Percentiles rank a stretch among this genome's conserved stretches.
phyloP scores from a whole-genome alignment of 495 filamentous ascomycete species.

The Neurospora sp. region DNA sequence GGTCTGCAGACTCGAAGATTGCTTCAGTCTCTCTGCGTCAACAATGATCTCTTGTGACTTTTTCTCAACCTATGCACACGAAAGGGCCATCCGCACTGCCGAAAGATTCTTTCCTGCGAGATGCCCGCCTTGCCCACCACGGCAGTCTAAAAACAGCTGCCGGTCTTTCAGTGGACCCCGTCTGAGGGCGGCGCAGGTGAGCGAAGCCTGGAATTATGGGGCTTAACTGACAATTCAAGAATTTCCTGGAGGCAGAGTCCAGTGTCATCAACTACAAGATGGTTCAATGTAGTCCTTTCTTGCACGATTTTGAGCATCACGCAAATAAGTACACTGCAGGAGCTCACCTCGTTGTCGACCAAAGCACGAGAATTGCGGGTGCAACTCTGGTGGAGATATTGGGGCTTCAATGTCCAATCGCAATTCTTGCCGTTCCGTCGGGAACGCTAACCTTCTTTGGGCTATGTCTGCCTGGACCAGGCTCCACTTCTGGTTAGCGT shows the following conservation, averaged over 20 bases:
- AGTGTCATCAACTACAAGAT: not conserved
- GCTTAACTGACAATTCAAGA: not conserved
- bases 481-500: not conserved
- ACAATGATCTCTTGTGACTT: not conserved
- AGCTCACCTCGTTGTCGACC: not conserved
- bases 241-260: not conserved
- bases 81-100: not conserved
- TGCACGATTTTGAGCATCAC: not conserved
- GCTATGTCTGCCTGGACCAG: not conserved
- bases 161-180: not conserved
- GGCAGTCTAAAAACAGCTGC: not conserved
- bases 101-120: not conserved
- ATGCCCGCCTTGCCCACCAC: not conserved
- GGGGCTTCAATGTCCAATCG: not conserved
- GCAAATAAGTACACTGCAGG: not conserved
- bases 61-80: not conserved
- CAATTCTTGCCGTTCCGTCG: conserved; percentile 4
- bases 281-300: not conserved
- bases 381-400: not conserved
- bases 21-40: not conserved
- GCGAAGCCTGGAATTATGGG: not conserved
- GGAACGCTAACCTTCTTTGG: conserved; percentile 1
- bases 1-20: not conserved
- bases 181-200: not conserved
- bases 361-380: not conserved